Conservation (phyloP, 2,329 filamentous ascomycete species). For the Hirsutella rhossiliensis region DNA sequence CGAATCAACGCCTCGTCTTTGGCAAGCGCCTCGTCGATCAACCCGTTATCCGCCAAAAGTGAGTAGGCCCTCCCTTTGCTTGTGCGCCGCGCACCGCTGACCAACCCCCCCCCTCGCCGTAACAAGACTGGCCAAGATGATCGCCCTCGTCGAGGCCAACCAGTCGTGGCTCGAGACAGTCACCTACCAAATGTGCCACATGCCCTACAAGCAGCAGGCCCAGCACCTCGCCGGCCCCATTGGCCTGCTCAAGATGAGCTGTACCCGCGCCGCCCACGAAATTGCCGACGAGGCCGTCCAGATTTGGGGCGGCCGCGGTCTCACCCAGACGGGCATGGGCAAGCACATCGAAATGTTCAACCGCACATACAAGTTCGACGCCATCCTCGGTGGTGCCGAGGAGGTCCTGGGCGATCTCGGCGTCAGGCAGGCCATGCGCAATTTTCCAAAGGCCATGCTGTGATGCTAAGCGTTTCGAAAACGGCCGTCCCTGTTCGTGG, state of each 20-base stretch:
- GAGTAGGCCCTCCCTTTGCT: constrained; percentile 11
- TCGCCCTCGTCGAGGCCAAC: constrained; percentile 67
- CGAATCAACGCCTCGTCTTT: constrained; percentile 76
- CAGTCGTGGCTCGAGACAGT: constrained; percentile 78
- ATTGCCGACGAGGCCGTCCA: constrained; percentile 75
- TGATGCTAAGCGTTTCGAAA: constrained; percentile 23
- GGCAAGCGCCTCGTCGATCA: constrained; percentile 73
- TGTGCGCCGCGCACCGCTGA: neutral
- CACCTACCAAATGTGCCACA: constrained; percentile 79
- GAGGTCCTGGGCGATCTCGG: constrained; percentile 74
- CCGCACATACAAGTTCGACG: constrained; percentile 71
- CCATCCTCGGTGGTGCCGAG: constrained; percentile 69
- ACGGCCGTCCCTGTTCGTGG: no score
- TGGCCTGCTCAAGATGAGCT: constrained; percentile 68
- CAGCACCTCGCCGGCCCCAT: constrained; percentile 70
- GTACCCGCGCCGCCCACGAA: constrained; percentile 67
- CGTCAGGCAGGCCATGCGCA: constrained; percentile 71
- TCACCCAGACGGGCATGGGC: constrained; percentile 78
- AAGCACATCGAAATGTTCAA: constrained; percentile 75
- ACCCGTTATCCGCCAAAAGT: constrained; percentile 74
- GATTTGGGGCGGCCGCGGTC: constrained; percentile 71
- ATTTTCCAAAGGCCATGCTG: constrained; percentile 75
- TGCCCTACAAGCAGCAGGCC: constrained; percentile 67
- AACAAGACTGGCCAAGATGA: constrained; percentile 68
- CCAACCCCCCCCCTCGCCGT: constrained; percentile 3